These are phyloP conservation scores for Thelonectria rubi DNA, from an alignment of 2,329 filamentous ascomycete genomes.

Conservation along the genomic window DNA sequence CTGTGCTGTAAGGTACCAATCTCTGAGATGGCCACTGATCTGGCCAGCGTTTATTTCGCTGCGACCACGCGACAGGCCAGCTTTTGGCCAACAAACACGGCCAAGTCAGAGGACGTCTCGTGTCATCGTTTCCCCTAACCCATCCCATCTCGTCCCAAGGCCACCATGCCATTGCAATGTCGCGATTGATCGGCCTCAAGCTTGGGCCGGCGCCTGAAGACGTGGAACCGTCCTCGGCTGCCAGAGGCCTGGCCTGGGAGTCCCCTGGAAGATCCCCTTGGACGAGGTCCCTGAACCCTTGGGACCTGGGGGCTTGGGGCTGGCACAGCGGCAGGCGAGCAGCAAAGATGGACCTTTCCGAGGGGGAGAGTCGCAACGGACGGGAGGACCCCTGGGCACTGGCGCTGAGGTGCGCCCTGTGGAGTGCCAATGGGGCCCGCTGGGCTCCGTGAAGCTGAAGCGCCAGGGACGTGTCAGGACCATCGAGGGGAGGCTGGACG, in stretches of 20 bases:
- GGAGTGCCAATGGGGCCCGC: constrained; percentile 28
- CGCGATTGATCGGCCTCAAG: constrained; percentile 35
- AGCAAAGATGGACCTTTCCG: constrained; percentile 11
- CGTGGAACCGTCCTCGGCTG: constrained; percentile 34
- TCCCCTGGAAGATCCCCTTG: constrained; percentile 30
- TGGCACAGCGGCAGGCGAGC: neutral
- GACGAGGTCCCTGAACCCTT: constrained; percentile 20
- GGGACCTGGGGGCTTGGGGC: neutral
- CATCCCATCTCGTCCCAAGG: constrained; percentile 36
- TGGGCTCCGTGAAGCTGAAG: constrained; percentile 25
- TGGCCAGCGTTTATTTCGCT: constrained; percentile 33
- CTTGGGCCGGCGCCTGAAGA: constrained; percentile 29
- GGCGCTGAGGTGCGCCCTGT: constrained; percentile 43
- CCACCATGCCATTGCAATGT: constrained; percentile 35
- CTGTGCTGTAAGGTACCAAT: neutral
- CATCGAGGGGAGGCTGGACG: constrained; percentile 13
- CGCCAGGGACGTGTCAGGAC: constrained; percentile 35
- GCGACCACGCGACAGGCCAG: constrained; percentile 31
- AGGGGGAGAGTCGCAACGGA: constrained; percentile 23
- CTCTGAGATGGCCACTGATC: constrained; percentile 17
- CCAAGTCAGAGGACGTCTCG: constrained; percentile 26
- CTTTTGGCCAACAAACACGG: constrained; percentile 30
- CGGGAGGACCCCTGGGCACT: constrained; percentile 39
- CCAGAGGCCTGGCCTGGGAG: constrained; percentile 30
- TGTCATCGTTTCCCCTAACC: constrained; percentile 31